Conservation (phyloP, 1,284 basidiomycete genomes). For the Ceratobasidium sp. region DNA sequence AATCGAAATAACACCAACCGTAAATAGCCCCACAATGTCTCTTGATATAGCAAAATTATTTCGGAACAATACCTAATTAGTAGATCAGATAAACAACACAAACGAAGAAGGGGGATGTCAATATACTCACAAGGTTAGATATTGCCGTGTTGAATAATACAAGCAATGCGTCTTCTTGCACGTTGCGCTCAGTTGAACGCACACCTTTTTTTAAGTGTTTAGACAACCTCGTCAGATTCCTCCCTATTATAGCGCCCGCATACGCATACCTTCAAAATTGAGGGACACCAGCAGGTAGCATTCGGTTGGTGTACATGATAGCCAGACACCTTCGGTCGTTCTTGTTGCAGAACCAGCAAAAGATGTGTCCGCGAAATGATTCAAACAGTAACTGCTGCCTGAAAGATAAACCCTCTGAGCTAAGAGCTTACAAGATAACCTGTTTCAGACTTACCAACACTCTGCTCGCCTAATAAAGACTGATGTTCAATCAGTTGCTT, state of each 20-base stretch:
- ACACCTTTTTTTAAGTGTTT: slow-evolving; percentile 61
- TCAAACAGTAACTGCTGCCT: slow-evolving; percentile 64
- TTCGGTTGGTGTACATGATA: slow-evolving; percentile 71
- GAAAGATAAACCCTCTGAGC: neutral
- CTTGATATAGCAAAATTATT: slow-evolving; percentile 49
- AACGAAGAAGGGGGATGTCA: too few relatives aligned
- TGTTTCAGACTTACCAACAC: slow-evolving; percentile 65
- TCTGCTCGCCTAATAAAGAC: slow-evolving; percentile 64
- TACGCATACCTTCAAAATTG: slow-evolving; percentile 69
- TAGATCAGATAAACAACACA: neutral
- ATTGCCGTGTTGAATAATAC: slow-evolving; percentile 75
- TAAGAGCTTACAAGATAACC: neutral
- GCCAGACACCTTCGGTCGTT: slow-evolving; percentile 73
- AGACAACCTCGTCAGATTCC: neutral
- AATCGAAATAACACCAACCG: slow-evolving; percentile 34
- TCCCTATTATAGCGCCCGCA: neutral
- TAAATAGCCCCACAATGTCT: slow-evolving; percentile 67
- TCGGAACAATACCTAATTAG: slow-evolving; percentile 64
- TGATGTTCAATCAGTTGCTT: neutral
- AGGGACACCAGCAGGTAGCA: slow-evolving; percentile 69
- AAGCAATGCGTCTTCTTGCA: slow-evolving; percentile 73
- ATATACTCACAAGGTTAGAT: slow-evolving; percentile 66
- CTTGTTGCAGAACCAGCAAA: slow-evolving; percentile 77
- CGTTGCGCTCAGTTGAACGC: slow-evolving; percentile 72
- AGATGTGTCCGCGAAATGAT: slow-evolving; percentile 74